Base-by-base conservation (phyloP, 495 filamentous ascomycete genomes). In the Hypoxylon intermedium region DNA sequence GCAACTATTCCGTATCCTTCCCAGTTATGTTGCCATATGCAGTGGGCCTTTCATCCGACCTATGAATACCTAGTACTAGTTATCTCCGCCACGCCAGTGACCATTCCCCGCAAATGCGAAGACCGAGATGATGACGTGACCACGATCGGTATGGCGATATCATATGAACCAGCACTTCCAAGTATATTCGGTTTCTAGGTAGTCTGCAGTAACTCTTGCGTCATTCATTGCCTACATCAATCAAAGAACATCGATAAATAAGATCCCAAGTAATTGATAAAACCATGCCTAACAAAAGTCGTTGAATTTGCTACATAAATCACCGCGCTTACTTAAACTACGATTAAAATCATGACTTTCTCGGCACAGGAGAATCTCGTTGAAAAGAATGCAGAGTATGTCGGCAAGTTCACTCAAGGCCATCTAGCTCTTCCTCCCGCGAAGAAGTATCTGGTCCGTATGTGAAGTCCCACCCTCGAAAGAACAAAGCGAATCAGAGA, bases 381-480 rank as follows among this genome's bases (percentile, higher is more conserved):
- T 13, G 67, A 76, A 40, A 74, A 81, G 37, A 92, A 91, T 62
- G 77, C 76, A 13, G 58, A 75, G 16, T 92, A 93, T 67, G 82
- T 80, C 0, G 69, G 80, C 12, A 77, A 69, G 9, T 92, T 93
- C 67, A 82, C 73, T 11, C 72, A 89, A 42, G 88, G 87, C 11
- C 41, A 85, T 43, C 80, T 93, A 0, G 76, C 82, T n/a, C 81
- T 92, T 5, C 89, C 89, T 1, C 91, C 90, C 0, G 81, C 85
- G 13, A 89, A 90, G 77, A 80, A 86, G 61, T 88, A 87, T 61
- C 75, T 82, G 9, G 75, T 89, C 26, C 63, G 82, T 82, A 65
- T 34, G 70, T 43, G 68, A 69, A 37, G 15, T 31, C 1, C n/a
- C 12, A 13, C 34, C 9, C 6, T 6, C 3, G 23, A 19, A 13